A percentile compares a stretch with the other conserved stretches of the same genome.
phyloP scores from a whole-genome alignment of 331 rosid genomes.

The Pyrus hybrid region DNA sequence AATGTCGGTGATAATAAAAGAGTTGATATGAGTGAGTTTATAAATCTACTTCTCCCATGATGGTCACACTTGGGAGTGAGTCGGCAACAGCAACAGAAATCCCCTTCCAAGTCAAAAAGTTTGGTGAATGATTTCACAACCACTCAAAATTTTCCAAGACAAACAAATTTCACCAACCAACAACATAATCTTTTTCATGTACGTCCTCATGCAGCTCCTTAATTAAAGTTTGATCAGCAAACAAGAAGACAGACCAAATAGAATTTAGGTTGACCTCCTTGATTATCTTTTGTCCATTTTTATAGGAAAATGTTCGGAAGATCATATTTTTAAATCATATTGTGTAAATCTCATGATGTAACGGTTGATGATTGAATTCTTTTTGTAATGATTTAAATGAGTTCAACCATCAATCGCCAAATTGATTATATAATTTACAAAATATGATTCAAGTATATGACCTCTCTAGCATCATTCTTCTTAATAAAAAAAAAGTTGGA shows the following conservation, averaged over 20 bases:
- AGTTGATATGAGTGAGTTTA: background rate
- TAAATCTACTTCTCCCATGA: constrained; percentile 3
- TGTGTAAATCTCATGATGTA: too few species aligned
- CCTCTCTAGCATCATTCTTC: too few species aligned
- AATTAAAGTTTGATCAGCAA: constrained; percentile 5
- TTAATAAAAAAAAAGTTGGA: background rate
- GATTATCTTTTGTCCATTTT: background rate
- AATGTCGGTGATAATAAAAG: too few species aligned
- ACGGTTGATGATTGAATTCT: too few species aligned
- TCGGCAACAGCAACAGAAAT: constrained; percentile 32
- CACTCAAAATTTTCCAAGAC: constrained; percentile 2
- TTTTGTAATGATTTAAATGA: too few species aligned
- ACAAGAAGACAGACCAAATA: constrained; percentile 4
- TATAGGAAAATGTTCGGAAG: too few species aligned
- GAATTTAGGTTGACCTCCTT: constrained; percentile 25
- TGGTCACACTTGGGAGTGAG: constrained; percentile 52
- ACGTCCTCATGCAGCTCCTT: background rate
- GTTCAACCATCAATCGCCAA: fast-evolving
- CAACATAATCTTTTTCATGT: background rate
- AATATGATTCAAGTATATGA: too few species aligned
- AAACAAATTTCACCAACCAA: constrained; percentile 26
- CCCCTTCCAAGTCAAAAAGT: background rate
- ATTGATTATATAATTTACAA: too few species aligned
- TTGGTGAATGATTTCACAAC: constrained; percentile 18
- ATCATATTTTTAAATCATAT: too few species aligned